Base-by-base conservation (phyloP, 371 early-diverging fungal species). In the Mucor velutinosus region DNA sequence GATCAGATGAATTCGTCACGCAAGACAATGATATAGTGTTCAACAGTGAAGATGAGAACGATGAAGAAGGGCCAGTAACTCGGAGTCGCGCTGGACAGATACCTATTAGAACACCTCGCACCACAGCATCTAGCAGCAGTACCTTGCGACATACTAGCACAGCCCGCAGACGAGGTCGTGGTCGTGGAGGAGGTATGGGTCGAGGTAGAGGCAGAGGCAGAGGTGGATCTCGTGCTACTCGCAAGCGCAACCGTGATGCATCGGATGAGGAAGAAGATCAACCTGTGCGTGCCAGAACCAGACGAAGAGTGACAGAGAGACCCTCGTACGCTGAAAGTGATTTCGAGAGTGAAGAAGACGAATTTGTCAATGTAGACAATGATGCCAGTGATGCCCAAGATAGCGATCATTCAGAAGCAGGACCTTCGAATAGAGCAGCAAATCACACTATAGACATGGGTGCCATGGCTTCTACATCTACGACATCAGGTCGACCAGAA, bases 341-440 rank as follows among this genome's bases (percentile, higher is more conserved):
- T 58, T 71, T 71, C 5, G 89, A 84, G 8, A 87, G 83, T 7
- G 77, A 76, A 32, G 84, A 83, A n/a, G 76, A 75, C 5, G 80
- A 81, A 25, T 73, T 73, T 64, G 71, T 47, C 0, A 53, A 66
- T 2, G 75, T 81, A 7, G 76, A 78, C n/a, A 56, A 47, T 27
- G 69, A 67, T 12, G 76, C 76, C 4, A 62, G 67, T 21, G 61
- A 33, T 49, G 63, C 55, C 5, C 63, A 65, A 21, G 49, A 58
- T 45, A 69, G 73, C 33, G 64, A 66, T 66, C 39, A 70, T 35
- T 78, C 75, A 70, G 77, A 70, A 75, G 76, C 69, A 72, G 76
- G 72, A 33, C 76, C 65, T 62, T 62, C 51, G 14, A 45, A 25
- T 47, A 33, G 47, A 65, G 60, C 68, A 62, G 58, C 68, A 62